Evolutionary conservation across 192 early-diverging fungal genomes (phyloP).

Genomic region (Backusella sp.): DNA sequence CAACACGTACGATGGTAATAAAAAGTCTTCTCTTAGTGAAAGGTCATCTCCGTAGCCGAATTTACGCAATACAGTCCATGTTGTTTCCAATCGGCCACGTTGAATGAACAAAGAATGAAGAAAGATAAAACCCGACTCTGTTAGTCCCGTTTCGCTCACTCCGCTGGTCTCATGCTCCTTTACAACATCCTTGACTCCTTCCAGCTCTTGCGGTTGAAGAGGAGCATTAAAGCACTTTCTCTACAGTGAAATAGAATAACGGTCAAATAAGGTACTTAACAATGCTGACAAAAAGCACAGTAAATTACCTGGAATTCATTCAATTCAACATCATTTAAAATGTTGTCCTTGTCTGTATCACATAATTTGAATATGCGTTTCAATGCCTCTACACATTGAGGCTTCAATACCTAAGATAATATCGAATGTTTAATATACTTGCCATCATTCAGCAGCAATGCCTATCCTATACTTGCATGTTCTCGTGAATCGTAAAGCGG

Average conservation of each 20-base stretch:
- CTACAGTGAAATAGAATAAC: slow-evolving; percentile 31
- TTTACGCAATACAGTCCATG: slow-evolving; percentile 94
- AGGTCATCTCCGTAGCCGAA: slow-evolving; percentile 98
- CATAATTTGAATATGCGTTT: slow-evolving; percentile 94
- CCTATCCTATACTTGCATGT: slow-evolving; percentile 54
- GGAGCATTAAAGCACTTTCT: slow-evolving; percentile 96
- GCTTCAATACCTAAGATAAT: slow-evolving; percentile 67
- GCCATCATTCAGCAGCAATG: not conserved
- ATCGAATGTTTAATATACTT: not conserved
- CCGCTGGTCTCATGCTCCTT: slow-evolving; percentile 85
- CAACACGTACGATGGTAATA: slow-evolving; percentile 70
- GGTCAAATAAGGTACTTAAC: no score
- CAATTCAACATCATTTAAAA: slow-evolving; percentile 90
- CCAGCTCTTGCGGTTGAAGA: slow-evolving; percentile 92
- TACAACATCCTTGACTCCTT: slow-evolving; percentile 95
- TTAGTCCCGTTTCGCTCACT: slow-evolving; percentile 82
- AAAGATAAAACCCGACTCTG: slow-evolving; percentile 90
- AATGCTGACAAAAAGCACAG: no score
- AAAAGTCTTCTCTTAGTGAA: slow-evolving; percentile 85
- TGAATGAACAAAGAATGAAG: slow-evolving; percentile 97
- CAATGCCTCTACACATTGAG: slow-evolving; percentile 87
- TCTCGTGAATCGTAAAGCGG: slow-evolving; percentile 95
- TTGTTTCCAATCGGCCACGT: slow-evolving; percentile 94
- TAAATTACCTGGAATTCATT: slow-evolving; percentile 88
- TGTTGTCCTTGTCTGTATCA: slow-evolving; percentile 90